Evolutionary conservation across 2,329 filamentous ascomycete species (phyloP).

Genomic region (Amauroascus niger): DNA sequence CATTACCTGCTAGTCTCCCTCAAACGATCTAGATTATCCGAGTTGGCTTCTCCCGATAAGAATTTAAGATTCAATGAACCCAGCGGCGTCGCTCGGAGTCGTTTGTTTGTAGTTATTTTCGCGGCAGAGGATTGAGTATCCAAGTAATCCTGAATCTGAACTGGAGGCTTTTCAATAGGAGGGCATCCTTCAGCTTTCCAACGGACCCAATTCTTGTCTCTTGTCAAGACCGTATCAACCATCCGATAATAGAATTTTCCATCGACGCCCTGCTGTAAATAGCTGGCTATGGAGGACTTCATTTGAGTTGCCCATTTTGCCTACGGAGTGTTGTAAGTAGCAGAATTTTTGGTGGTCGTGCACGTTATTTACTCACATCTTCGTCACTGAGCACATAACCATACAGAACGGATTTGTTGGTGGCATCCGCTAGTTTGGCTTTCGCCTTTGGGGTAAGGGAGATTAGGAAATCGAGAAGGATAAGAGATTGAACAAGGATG

Average conservation of each 20-base stretch:
- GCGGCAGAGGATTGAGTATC: slow-evolving; percentile 58
- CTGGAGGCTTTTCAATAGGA: slow-evolving; percentile 65
- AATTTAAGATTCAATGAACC: slow-evolving; percentile 70
- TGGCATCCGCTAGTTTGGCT: slow-evolving; percentile 60
- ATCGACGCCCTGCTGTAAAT: slow-evolving; percentile 69
- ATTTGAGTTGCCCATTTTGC: slow-evolving; percentile 75
- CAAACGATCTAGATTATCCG: slow-evolving; percentile 57
- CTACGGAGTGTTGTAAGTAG: slow-evolving; percentile 36
- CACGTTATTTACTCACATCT: slow-evolving; percentile 49
- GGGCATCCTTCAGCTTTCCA: slow-evolving; percentile 97
- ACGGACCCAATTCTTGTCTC: slow-evolving; percentile 97
- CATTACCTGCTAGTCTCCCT: slow-evolving; percentile 50
- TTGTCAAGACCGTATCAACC: slow-evolving; percentile 87
- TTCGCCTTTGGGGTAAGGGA: slow-evolving; percentile 76
- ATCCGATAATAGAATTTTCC: slow-evolving; percentile 93
- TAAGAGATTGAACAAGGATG: slow-evolving; percentile 87
- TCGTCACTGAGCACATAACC: slow-evolving; percentile 69
- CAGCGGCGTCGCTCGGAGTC: slow-evolving; percentile 57
- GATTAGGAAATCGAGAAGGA: slow-evolving; percentile 90
- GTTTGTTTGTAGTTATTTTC: slow-evolving; percentile 60
- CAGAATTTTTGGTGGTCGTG: neutral
- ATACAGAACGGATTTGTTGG: slow-evolving; percentile 85
- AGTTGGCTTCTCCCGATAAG: slow-evolving; percentile 55
- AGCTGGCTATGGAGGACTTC: slow-evolving; percentile 68
- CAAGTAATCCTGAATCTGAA: slow-evolving; percentile 59